Conservation (phyloP, 1,139 yeast genomes). For the Pichia sp. region DNA sequence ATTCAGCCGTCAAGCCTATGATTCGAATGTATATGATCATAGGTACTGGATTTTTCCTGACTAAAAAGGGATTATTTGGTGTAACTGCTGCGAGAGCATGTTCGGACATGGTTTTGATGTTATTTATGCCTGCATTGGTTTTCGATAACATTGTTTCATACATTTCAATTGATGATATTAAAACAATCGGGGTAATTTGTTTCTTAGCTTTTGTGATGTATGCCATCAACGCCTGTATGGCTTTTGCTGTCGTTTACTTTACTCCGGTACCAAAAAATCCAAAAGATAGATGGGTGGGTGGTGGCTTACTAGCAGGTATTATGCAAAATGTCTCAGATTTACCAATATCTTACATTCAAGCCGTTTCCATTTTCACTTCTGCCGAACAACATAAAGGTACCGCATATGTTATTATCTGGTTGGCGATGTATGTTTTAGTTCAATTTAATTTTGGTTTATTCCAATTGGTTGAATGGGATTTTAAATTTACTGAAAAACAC, state of each 20-base stretch:
- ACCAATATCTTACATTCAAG: constrained; percentile 55
- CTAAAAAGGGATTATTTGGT: constrained; percentile 40
- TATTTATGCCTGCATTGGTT: constrained; percentile 50
- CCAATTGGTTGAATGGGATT: constrained; percentile 63
- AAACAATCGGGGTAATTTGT: constrained; percentile 45
- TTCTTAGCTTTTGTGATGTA: constrained; percentile 42
- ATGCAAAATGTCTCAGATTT: constrained; percentile 56
- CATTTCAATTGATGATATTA: constrained; percentile 44
- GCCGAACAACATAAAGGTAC: constrained; percentile 70
- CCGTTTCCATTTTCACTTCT: constrained; percentile 50
- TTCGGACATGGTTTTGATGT: constrained; percentile 43
- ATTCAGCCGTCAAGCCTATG: constrained; percentile 51
- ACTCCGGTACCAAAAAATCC: constrained; percentile 36
- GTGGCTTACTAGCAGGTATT: constrained; percentile 46
- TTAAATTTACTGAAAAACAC: constrained; percentile 24
- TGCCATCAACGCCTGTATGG: constrained; percentile 28
- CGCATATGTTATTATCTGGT: constrained; percentile 79
- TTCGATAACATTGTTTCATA: constrained; percentile 42
- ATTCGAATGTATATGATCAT: constrained; percentile 51
- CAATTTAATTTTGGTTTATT: constrained; percentile 76
- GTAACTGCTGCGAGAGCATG: constrained; percentile 52
- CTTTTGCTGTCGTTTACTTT: constrained; percentile 27
- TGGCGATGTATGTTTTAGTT: constrained; percentile 63
- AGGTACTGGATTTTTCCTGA: constrained; percentile 41
- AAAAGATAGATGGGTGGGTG: constrained; percentile 43